Base-by-base conservation (phyloP, 352 stramenopile genomes). In the Phytopythium boreale region DNA sequence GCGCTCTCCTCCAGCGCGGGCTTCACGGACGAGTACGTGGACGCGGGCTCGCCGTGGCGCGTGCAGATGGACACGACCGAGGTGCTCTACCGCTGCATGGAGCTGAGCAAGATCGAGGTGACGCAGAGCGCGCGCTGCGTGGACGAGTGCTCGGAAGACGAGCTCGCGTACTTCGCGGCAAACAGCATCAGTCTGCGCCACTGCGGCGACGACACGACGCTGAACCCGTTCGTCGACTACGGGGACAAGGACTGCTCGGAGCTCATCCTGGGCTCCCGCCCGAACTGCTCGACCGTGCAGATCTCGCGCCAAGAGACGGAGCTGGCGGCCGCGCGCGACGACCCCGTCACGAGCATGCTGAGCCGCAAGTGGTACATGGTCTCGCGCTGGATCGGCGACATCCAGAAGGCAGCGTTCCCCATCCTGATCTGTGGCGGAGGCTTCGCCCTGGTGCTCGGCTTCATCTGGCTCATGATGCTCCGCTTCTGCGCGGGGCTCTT, bases 401-500 rank as follows among this genome's bases (percentile, higher is more conserved):
- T 94, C 43, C 71, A 93, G 59, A 92, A 92, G 61, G 83, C 87
- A 10, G 80, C 84, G 1, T 70, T 92, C 17, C 83, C 82, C 37
- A 91, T 95, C 47, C 68, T 94, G 51, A 77, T 92, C 51, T 94
- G 80, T 58, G 87, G 85, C 26, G 79, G 84, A 0, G 47, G 88
- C 19, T 85, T 93, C 43, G 80, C 85, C 20, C 62, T 93, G 39
- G 37, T 88, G 4, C 62, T 94, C 5, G 85, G 87, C 11, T 81
- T 94, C 59, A 57, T 92, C 29, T 95, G 85, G 79, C 74, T 95
- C 6, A 53, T 95, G 0, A 59, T 90, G 62, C 71, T 95, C 31
- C 82, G 82, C 22, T 95, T 77, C 68, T 93, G 77, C 59, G 85
- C 87, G 14, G 80, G 85, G 2, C 62, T 91, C 36, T 92, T 94